Conservation (phyloP, 306 rosid genomes). For the Dryas octopetala region DNA sequence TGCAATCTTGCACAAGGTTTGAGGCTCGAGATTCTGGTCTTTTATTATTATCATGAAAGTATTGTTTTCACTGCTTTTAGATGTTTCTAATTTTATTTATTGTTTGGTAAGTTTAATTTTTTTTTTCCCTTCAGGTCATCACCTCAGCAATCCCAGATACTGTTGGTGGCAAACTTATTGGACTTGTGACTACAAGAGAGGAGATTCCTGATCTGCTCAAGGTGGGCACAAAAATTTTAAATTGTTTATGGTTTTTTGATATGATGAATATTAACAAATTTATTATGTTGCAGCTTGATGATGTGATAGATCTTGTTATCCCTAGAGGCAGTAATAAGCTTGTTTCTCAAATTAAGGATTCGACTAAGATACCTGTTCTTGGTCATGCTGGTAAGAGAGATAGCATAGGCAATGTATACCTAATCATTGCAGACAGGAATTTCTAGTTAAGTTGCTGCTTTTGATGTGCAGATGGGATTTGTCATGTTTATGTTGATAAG, state of each 20-base stretch:
- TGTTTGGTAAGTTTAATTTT: constrained; percentile 6
- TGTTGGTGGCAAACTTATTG: constrained; percentile 73
- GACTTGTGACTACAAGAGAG: constrained; percentile 84
- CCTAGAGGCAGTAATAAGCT: constrained; percentile 94
- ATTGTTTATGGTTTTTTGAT: constrained; percentile 16
- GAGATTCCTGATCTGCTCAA: constrained; percentile 90
- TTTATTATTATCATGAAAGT: neutral
- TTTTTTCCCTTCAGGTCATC: constrained; percentile 53
- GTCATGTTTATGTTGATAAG: constrained; percentile 84
- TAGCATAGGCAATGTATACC: constrained; percentile 3
- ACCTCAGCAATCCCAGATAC: constrained; percentile 63
- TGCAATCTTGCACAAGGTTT: constrained; percentile 78
- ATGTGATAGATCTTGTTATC: constrained; percentile 92
- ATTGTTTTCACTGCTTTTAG: neutral
- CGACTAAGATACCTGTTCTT: constrained; percentile 92
- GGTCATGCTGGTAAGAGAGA: constrained; percentile 75
- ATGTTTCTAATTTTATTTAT: neutral
- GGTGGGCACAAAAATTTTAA: constrained; percentile 39
- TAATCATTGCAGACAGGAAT: constrained; percentile 14
- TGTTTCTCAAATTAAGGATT: constrained; percentile 83
- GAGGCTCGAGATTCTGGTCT: constrained; percentile 17
- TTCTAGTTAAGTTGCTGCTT: constrained; percentile 24
- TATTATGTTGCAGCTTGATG: constrained; percentile 66
- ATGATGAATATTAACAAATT: constrained; percentile 24
- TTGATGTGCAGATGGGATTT: constrained; percentile 67